A percentile compares a stretch with the other conserved stretches of the same genome.
Conservation (phyloP, 345 rosid species). For the Eucalyptus caleyi region DNA sequence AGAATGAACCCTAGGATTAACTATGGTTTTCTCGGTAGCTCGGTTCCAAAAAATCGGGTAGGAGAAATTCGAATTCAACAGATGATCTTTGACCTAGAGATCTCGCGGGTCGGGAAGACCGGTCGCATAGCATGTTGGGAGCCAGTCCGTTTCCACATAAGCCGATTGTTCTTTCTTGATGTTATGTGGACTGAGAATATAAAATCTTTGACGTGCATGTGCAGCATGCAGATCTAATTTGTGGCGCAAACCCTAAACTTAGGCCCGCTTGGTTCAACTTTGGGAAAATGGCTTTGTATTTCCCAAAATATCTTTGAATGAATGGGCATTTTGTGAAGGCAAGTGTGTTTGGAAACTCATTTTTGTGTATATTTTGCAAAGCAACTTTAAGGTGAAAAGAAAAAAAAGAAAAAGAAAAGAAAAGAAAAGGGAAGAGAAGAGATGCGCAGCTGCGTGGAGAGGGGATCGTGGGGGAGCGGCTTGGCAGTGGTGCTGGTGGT, state of each 20-base stretch:
- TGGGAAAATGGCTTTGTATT: too few relatives aligned
- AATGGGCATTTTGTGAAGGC: too few relatives aligned
- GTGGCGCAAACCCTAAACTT: neutral
- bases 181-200: neutral
- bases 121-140: neutral
- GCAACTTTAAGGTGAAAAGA: too few relatives aligned
- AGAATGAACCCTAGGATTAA: neutral
- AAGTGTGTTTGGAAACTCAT: too few relatives aligned
- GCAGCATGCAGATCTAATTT: neutral
- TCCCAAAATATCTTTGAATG: too few relatives aligned
- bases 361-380: too few relatives aligned
- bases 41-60: neutral
- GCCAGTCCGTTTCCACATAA: neutral
- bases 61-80: constrained; percentile 8
- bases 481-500: too few relatives aligned
- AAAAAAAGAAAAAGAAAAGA: too few relatives aligned
- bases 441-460: too few relatives aligned
- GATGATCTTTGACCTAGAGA: constrained; percentile 51
- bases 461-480: too few relatives aligned
- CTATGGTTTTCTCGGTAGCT: neutral
- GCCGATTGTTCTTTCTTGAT: neutral
- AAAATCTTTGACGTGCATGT: neutral
- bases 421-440: too few relatives aligned
- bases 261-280: too few relatives aligned
- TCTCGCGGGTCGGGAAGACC: constrained; percentile 16